These are phyloP conservation scores for Chloranthus sessilifolius DNA, from an alignment of 164 flowering plant species.

Conservation along the genomic window DNA sequence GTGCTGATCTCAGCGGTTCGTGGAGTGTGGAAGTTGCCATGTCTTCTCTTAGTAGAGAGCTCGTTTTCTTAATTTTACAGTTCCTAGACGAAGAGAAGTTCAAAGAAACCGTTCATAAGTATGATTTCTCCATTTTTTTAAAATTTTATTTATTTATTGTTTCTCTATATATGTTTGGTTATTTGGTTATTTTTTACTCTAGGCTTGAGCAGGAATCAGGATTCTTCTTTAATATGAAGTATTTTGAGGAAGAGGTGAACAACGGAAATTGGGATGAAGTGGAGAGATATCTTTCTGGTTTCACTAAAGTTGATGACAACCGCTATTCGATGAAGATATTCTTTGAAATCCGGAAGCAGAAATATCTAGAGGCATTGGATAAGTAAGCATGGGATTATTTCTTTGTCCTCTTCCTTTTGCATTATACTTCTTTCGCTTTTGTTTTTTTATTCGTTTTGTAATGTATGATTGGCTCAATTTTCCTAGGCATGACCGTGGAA, in stretches of 20 bases:
- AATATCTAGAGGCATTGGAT: constrained; percentile 90
- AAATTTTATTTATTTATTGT: background rate
- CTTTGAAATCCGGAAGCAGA: constrained; percentile 87
- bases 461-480: background rate
- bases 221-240: constrained; percentile 84
- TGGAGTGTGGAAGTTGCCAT: background rate
- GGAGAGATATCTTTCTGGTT: constrained; percentile 78
- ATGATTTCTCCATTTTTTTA: background rate
- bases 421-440: background rate
- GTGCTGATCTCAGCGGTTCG: background rate
- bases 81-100: constrained; percentile 15
- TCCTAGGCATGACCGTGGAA: constrained; percentile 67
- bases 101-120: constrained; percentile 17
- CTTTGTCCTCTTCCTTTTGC: background rate
- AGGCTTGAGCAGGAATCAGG: constrained; percentile 94
- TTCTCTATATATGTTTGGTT: background rate
- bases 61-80: constrained; percentile 15
- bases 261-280: constrained; percentile 90
- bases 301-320: constrained; percentile 79
- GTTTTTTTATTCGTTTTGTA: background rate
- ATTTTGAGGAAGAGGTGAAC: constrained; percentile 74
- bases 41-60: constrained; percentile 15
- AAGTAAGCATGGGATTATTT: constrained; percentile 36
- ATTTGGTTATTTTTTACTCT: constrained; percentile 4
- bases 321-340: constrained; percentile 86